phyloP scores from a whole-genome alignment of 1,139 yeast species.

The Nakaseomyces sp. region DNA sequence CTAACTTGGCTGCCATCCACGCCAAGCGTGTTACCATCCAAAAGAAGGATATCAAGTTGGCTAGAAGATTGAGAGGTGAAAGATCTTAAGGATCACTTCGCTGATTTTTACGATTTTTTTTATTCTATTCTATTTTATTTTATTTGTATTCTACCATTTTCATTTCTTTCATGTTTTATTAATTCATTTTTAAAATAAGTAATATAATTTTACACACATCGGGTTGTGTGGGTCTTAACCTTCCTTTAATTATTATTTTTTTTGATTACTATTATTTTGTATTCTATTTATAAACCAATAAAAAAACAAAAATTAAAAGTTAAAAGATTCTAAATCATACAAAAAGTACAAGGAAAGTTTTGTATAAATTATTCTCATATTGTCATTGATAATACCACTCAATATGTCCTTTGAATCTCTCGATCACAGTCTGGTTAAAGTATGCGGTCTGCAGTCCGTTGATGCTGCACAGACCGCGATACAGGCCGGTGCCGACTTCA shows the following conservation, averaged over 20 bases:
- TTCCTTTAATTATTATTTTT: background rate
- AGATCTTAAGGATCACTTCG: constrained; percentile 43
- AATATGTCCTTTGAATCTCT: constrained; percentile 1
- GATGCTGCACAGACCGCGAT: constrained; percentile 62
- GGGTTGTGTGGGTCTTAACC: background rate
- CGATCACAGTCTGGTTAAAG: constrained; percentile 39
- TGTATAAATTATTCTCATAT: too few relatives aligned
- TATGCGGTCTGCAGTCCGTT: constrained; percentile 68
- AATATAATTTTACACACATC: too few relatives aligned
- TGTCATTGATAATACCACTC: background rate
- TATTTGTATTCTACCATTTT: background rate
- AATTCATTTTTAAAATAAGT: background rate
- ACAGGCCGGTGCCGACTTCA: constrained; percentile 58
- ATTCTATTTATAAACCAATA: background rate
- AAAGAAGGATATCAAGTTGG: constrained; percentile 98
- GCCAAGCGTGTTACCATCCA: constrained; percentile 99
- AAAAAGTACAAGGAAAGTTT: background rate
- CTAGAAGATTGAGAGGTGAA: constrained; percentile 99
- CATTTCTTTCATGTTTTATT: constrained; percentile 1
- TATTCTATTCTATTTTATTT: background rate
- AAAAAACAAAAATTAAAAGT: background rate
- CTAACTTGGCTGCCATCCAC: constrained; percentile 97
- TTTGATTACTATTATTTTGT: background rate
- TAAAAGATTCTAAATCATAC: background rate
- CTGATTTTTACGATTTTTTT: background rate